A percentile compares a stretch with the other conserved stretches of the same genome.
Evolutionary conservation across 768 basidiomycete species (phyloP).

Genomic region (Rhodocollybia butyracea): DNA sequence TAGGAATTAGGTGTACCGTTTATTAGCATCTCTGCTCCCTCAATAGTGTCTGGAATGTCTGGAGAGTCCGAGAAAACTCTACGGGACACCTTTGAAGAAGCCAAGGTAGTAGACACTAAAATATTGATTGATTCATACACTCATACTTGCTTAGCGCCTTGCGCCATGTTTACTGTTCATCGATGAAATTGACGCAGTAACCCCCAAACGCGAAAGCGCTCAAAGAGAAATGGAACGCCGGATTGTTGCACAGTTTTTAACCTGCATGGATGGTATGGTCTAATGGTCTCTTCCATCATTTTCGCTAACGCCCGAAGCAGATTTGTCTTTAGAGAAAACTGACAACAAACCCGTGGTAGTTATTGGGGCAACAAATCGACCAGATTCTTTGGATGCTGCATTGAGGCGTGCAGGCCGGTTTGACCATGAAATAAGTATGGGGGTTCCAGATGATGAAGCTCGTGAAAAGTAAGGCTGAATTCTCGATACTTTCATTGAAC

Average conservation of each 20-base stretch:
- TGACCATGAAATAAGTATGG: constrained; percentile 97
- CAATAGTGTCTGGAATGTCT: constrained; percentile 96
- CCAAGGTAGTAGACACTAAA: constrained; percentile 58
- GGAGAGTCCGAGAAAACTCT: constrained; percentile 98
- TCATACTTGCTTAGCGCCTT: constrained; percentile 49
- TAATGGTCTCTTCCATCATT: background rate
- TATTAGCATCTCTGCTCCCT: constrained; percentile 91
- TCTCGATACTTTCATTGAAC: background rate
- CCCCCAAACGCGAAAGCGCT: constrained; percentile 95
- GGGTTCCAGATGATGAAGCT: constrained; percentile 90
- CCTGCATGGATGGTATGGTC: constrained; percentile 91
- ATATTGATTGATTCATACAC: background rate
- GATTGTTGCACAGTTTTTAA: constrained; percentile 96
- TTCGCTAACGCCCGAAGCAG: constrained; percentile 37
- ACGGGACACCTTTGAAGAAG: constrained; percentile 95
- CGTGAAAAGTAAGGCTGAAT: constrained; percentile 70
- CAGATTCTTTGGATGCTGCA: constrained; percentile 92
- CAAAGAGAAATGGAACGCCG: constrained; percentile 98
- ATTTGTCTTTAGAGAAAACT: constrained; percentile 93
- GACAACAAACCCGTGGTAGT: constrained; percentile 92
- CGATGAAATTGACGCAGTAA: constrained; percentile 97
- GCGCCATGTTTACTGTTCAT: constrained; percentile 95
- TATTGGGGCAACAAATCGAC: constrained; percentile 94
- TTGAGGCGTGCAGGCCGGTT: constrained; percentile 92
- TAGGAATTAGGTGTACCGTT: constrained; percentile 93